A percentile compares a stretch with the other conserved stretches of the same genome.
phyloP scores from a whole-genome alignment of 768 basidiomycete genomes.

The Dacryopinax primogenitus region DNA sequence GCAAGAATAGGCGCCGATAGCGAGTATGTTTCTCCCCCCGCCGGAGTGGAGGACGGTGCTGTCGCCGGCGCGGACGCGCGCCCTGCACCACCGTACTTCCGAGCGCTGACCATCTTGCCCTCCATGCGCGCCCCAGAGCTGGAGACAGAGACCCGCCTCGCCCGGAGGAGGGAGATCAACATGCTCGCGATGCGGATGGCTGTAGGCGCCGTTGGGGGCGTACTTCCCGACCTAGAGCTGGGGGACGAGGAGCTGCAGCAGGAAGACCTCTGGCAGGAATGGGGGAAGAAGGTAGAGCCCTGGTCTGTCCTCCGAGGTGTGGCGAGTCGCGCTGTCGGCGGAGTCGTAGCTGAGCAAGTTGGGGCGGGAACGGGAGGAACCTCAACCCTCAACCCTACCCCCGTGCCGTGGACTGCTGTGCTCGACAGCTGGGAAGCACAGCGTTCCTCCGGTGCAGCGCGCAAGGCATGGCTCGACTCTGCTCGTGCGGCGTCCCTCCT shows the following conservation, averaged over 20 bases:
- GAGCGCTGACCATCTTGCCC: constrained; percentile 50
- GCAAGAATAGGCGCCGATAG: not conserved
- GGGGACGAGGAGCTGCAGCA: not conserved
- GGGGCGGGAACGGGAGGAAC: constrained; percentile 26
- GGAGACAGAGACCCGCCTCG: constrained; percentile 47
- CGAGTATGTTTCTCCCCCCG: not conserved
- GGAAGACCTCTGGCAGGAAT: constrained; percentile 41
- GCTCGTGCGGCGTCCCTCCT: constrained; percentile 21
- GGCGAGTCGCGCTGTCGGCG: constrained; percentile 64
- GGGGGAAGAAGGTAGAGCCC: constrained; percentile 54
- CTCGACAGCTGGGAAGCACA: constrained; percentile 53
- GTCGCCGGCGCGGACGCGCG: not conserved
- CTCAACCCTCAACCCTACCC: constrained; percentile 41
- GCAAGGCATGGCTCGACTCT: constrained; percentile 49
- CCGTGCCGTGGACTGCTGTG: constrained; percentile 54
- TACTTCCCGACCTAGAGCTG: constrained; percentile 2
- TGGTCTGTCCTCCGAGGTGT: constrained; percentile 61
- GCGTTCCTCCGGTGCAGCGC: constrained; percentile 37
- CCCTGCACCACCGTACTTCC: constrained; percentile 2
- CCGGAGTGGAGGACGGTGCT: not conserved
- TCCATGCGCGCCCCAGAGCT: constrained; percentile 37
- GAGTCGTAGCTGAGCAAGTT: constrained; percentile 34
- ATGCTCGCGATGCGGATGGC: constrained; percentile 76
- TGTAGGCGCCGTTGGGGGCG: constrained; percentile 59
- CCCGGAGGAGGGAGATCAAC: constrained; percentile 60